Evolutionary conservation across 2,329 filamentous ascomycete genomes (phyloP).

Genomic region (Mollisia scopiformis): DNA sequence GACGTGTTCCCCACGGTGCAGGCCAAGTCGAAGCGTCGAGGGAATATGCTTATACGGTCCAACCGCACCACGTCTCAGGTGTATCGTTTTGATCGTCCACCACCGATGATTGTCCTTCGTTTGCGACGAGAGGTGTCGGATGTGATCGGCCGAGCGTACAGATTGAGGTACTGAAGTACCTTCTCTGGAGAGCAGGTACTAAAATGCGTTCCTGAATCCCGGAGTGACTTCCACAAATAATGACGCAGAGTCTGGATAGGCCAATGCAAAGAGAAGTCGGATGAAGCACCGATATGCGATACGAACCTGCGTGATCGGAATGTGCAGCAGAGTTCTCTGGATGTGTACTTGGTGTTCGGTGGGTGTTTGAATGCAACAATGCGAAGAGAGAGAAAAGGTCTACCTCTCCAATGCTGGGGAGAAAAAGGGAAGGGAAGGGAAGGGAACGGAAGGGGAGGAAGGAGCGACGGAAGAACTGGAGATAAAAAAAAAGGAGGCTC

Average conservation of each 20-base stretch:
- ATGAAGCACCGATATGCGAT: conserved; percentile 16
- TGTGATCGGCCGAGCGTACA: conserved; percentile 23
- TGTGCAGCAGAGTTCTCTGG: conserved; percentile 2
- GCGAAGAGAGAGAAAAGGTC: not conserved
- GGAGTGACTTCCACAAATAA: not conserved
- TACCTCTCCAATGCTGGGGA: not conserved
- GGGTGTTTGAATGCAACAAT: conserved; percentile 5
- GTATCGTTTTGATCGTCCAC: conserved; percentile 17
- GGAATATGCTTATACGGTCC: conserved; percentile 18
- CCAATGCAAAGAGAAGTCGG: conserved; percentile 9
- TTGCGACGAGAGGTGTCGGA: conserved; percentile 27
- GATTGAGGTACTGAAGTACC: conserved; percentile 14
- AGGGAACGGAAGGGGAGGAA: not conserved
- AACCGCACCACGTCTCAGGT: conserved; percentile 28
- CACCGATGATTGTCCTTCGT: conserved; percentile 16
- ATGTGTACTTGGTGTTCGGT: not conserved
- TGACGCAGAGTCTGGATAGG: conserved; percentile 12
- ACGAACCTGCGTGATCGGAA: conserved; percentile 3
- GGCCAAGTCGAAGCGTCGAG: conserved; percentile 6
- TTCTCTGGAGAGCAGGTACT: conserved; percentile 1
- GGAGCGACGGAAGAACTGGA: not conserved
- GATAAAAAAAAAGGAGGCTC: not conserved
- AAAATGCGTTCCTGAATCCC: conserved; percentile 4
- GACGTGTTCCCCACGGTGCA: conserved; percentile 10
- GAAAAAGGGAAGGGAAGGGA: not conserved